Percentiles rank a stretch among this genome's conserved stretches.
phyloP scores from a whole-genome alignment of 2,329 filamentous ascomycete genomes.

The Didymella sp. region DNA sequence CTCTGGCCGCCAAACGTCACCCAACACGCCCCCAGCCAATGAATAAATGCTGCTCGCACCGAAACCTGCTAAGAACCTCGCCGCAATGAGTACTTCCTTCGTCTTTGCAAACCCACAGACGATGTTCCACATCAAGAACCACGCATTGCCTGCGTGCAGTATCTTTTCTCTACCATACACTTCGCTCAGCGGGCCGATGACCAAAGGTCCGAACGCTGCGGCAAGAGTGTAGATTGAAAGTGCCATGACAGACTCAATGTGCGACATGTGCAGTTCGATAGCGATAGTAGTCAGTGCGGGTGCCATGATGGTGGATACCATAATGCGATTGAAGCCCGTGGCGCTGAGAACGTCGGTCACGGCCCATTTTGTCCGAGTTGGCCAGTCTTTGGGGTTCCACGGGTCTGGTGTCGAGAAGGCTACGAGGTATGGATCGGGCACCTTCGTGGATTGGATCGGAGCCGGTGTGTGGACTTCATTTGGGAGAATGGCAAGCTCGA shows the following conservation, averaged over 20 bases:
- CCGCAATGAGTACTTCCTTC: constrained; percentile 34
- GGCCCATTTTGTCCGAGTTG: constrained; percentile 26
- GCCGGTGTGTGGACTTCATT: not conserved
- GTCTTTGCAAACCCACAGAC: constrained; percentile 36
- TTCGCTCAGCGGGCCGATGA: constrained; percentile 42
- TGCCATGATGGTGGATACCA: constrained; percentile 44
- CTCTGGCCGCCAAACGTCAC: constrained; percentile 37
- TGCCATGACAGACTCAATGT: constrained; percentile 33
- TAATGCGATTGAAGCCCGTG: constrained; percentile 39
- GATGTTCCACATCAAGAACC: constrained; percentile 39
- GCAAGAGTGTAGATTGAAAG: constrained; percentile 41
- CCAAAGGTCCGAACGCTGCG: constrained; percentile 36
- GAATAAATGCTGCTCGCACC: constrained; percentile 36
- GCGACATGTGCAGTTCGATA: constrained; percentile 29
- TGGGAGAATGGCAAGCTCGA: not conserved
- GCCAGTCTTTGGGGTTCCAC: constrained; percentile 35
- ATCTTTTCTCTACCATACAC: constrained; percentile 36
- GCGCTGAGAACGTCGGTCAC: constrained; percentile 34
- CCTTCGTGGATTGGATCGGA: not conserved
- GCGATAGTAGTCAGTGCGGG: constrained; percentile 33
- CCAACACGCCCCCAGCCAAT: constrained; percentile 32
- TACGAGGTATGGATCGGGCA: constrained; percentile 21
- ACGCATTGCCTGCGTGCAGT: constrained; percentile 32
- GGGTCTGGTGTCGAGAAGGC: constrained; percentile 23
- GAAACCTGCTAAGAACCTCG: constrained; percentile 36